phyloP scores from a whole-genome alignment of 2,329 filamentous ascomycete genomes.

The Aspergillus puulaauensis region DNA sequence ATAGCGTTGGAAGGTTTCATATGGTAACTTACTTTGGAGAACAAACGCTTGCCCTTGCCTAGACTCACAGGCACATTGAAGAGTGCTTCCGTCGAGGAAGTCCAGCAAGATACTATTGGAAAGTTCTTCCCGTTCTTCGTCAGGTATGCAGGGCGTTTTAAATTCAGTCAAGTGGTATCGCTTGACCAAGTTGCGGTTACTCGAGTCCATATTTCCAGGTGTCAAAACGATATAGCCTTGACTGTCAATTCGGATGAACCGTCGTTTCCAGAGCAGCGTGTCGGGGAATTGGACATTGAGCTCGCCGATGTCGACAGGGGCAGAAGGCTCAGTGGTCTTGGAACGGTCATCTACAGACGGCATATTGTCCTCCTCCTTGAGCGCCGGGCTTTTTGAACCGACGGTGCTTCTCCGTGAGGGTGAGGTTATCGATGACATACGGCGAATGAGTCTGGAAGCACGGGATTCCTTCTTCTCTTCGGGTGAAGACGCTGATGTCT shows the following conservation, averaged over 20 bases:
- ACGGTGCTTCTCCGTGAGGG: slow-evolving; percentile 52
- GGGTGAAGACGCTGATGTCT: slow-evolving; percentile 29
- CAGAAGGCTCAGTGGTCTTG: slow-evolving; percentile 30
- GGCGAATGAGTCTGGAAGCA: slow-evolving; percentile 63
- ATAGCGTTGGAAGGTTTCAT: neutral
- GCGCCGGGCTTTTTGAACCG: slow-evolving; percentile 33
- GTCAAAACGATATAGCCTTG: slow-evolving; percentile 81
- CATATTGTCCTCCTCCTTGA: slow-evolving; percentile 38
- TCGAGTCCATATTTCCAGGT: slow-evolving; percentile 63
- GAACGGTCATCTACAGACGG: slow-evolving; percentile 23
- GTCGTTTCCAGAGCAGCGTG: slow-evolving; percentile 92
- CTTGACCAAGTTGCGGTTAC: slow-evolving; percentile 64
- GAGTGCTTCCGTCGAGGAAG: slow-evolving; percentile 59
- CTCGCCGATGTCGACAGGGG: slow-evolving; percentile 74
- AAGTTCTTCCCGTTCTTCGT: slow-evolving; percentile 88
- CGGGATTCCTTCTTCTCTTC: slow-evolving; percentile 57
- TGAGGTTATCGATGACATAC: slow-evolving; percentile 62
- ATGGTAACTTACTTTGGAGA: slow-evolving; percentile 48
- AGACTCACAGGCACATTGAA: slow-evolving; percentile 65
- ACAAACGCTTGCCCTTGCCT: slow-evolving; percentile 53
- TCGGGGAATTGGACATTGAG: slow-evolving; percentile 98
- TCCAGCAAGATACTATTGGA: slow-evolving; percentile 76
- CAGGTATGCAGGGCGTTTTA: slow-evolving; percentile 73
- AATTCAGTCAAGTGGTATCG: slow-evolving; percentile 87
- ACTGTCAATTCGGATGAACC: slow-evolving; percentile 81